A percentile compares a stretch with the other conserved stretches of the same genome.
Conservation (phyloP, 257 asterid genomes). For the Ilex aquifolium region DNA sequence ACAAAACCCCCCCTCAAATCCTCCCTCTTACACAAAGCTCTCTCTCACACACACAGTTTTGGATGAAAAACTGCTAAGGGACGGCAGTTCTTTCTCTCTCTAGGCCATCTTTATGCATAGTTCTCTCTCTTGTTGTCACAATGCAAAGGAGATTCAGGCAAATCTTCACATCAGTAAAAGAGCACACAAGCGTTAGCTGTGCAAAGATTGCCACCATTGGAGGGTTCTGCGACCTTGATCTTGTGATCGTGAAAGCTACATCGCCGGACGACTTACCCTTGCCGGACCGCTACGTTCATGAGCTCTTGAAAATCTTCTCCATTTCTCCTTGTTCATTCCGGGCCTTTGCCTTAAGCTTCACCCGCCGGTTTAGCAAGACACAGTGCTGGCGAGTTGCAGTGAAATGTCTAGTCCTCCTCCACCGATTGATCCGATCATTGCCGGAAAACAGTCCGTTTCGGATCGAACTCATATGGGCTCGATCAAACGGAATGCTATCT, state of each 20-base stretch:
- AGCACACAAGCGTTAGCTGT: constrained; percentile 42
- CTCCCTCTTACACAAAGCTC: background rate
- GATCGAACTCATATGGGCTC: constrained; percentile 42
- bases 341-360: constrained; percentile 35
- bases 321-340: constrained; percentile 35
- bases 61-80: too few relatives aligned
- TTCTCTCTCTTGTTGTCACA: background rate
- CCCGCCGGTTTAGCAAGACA: constrained; percentile 39
- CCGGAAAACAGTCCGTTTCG: constrained; percentile 30
- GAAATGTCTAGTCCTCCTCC: constrained; percentile 62
- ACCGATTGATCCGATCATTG: constrained; percentile 44
- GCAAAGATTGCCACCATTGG: constrained; percentile 59
- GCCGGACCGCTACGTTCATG: constrained; percentile 38
- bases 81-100: background rate
- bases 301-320: constrained; percentile 41
- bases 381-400: constrained; percentile 61
- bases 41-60: too few relatives aligned
- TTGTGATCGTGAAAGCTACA: constrained; percentile 50
- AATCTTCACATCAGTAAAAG: constrained; percentile 36
- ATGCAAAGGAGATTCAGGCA: constrained; percentile 39
- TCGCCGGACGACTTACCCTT: constrained; percentile 47
- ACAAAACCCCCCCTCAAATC: background rate
- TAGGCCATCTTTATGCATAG: background rate
- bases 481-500: constrained; percentile 30
- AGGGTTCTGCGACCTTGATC: constrained; percentile 50